Conservation (phyloP, 345 rosid species). For the Sisymbrium irio region DNA sequence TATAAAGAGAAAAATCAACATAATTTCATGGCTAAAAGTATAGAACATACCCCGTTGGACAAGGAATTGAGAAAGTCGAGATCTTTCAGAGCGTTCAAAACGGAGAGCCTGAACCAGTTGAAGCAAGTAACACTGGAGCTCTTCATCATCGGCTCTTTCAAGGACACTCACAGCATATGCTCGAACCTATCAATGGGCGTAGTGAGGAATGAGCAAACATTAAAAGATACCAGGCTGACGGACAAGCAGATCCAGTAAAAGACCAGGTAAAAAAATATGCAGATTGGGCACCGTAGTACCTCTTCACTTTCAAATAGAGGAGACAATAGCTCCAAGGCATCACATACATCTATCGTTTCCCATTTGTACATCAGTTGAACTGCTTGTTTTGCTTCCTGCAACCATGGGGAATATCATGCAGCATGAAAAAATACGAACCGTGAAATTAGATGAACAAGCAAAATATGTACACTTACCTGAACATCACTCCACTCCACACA, state of each 20-base stretch:
- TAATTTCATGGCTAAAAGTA: conserved; percentile 1
- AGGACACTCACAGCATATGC: conserved; percentile 98
- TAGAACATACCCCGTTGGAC: conserved; percentile 79
- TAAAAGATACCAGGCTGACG: background rate
- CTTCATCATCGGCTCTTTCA: conserved; percentile 98
- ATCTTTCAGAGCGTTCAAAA: conserved; percentile 94
- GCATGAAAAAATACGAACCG: conserved; percentile 9
- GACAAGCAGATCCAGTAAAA: conserved; percentile 3
- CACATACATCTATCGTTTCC: conserved; percentile 90
- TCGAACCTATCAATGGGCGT: conserved; percentile 66
- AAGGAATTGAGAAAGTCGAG: conserved; percentile 89
- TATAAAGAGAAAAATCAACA: conserved; percentile 14
- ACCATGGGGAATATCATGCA: conserved; percentile 17
- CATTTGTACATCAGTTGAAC: conserved; percentile 84
- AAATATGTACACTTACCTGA: conserved; percentile 55
- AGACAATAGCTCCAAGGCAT: conserved; percentile 94
- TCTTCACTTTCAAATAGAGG: conserved; percentile 96
- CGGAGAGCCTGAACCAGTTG: conserved; percentile 99
- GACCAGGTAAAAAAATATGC: background rate
- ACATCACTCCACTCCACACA: conserved; percentile 99
- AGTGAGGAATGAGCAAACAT: conserved; percentile 23
- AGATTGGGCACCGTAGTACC: conserved; percentile 40
- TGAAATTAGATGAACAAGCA: background rate
- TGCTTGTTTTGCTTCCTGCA: conserved; percentile 98
- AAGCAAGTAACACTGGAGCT: conserved; percentile 95